Evolutionary conservation across 768 basidiomycete genomes (phyloP).

Genomic region (Tulasnella sp.): DNA sequence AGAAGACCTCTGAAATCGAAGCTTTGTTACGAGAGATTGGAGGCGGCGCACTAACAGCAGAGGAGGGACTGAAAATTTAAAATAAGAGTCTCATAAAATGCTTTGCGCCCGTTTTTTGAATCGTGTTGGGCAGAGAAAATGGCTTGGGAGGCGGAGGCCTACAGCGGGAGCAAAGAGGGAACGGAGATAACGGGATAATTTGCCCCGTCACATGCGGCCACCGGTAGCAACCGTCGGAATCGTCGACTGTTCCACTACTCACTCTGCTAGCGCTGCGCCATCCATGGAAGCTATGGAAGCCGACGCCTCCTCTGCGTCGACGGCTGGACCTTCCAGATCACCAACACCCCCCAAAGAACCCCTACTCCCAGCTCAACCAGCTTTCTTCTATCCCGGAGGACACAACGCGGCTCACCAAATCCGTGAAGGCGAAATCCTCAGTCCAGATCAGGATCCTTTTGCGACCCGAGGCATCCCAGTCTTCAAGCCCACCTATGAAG

Average conservation of each 20-base stretch:
- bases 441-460: constrained; percentile 70
- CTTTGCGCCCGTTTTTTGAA: not conserved
- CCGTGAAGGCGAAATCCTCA: constrained; percentile 32
- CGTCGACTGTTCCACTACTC: not conserved
- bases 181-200: not conserved
- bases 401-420: constrained; percentile 4
- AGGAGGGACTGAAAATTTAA: too few relatives aligned
- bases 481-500: constrained; percentile 87
- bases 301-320: not conserved
- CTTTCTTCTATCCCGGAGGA: constrained; percentile 17
- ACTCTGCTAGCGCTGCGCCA: not conserved
- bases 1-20: not conserved
- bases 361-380: constrained; percentile 11
- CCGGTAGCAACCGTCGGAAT: not conserved
- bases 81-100: not conserved
- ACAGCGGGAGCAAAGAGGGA: not conserved
- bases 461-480: constrained; percentile 91
- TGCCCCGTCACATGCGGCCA: not conserved
- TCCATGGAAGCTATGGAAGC: not conserved
- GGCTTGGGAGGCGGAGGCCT: not conserved
- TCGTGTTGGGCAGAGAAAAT: not conserved
- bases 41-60: not conserved
- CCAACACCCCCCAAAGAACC: not conserved
- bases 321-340: constrained; percentile 3
- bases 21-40: not conserved